These are phyloP conservation scores for Huiozyma sinensis DNA, from an alignment of 805 yeast genomes.

Conservation along the genomic window DNA sequence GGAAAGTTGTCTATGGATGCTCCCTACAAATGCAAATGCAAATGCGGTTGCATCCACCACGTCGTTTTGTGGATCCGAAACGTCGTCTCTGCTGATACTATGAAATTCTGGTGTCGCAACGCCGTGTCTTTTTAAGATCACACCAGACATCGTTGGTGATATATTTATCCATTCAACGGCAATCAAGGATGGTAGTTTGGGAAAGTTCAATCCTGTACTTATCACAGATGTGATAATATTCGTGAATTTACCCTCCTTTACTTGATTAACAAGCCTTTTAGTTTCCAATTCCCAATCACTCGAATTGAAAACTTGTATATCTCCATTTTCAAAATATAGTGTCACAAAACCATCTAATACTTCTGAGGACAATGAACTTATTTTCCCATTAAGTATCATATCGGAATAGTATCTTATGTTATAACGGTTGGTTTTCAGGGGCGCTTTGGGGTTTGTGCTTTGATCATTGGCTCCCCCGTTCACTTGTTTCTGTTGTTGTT, in stretches of 20 bases:
- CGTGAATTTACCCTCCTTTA: conserved; percentile 15
- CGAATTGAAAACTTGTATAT: conserved; percentile 14
- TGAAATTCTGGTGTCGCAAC: conserved; percentile 14
- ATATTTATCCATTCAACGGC: conserved; percentile 23
- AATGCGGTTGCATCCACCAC: conserved; percentile 22
- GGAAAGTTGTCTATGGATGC: conserved; percentile 26
- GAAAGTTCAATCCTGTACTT: conserved; percentile 22
- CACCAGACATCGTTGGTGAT: conserved; percentile 28
- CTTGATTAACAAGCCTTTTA: conserved; percentile 14
- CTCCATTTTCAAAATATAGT: conserved; percentile 18
- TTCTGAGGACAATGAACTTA: conserved; percentile 17
- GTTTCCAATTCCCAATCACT: conserved; percentile 22
- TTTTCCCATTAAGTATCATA: conserved; percentile 11
- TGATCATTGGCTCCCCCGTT: not conserved
- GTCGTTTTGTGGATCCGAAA: conserved; percentile 12
- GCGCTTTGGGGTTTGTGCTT: not conserved
- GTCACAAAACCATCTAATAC: conserved; percentile 20
- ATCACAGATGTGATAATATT: conserved; percentile 23
- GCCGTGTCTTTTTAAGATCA: conserved; percentile 14
- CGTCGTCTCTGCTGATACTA: conserved; percentile 10
- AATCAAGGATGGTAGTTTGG: conserved; percentile 13
- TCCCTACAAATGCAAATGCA: conserved; percentile 28
- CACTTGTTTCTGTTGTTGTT: not conserved
- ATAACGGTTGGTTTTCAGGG: conserved; percentile 14
- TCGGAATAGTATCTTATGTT: conserved; percentile 8